Conservation (phyloP, 306 rosid genomes). For the Erythrophleum fordii region DNA sequence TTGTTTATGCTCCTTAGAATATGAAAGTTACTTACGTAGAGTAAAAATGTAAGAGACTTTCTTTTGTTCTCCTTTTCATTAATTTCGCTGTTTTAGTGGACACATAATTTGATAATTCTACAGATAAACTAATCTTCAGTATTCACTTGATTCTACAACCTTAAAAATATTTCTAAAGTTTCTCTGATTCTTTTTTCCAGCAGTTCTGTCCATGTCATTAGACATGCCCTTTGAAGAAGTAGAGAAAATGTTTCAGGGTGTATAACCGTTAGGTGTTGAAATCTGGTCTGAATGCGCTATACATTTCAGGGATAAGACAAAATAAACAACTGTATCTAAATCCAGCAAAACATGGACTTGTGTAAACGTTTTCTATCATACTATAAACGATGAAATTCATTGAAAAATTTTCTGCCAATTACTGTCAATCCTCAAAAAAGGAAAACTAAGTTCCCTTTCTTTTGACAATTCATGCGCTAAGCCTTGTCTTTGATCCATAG, state of each 20-base stretch:
- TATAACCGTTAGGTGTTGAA: background rate
- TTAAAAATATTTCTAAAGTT: slow-evolving; percentile 4
- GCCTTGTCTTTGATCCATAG: no score
- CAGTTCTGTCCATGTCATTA: background rate
- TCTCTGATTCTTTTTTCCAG: background rate
- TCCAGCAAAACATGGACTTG: no score
- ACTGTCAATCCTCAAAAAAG: background rate
- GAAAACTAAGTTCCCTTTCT: no score
- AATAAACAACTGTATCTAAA: background rate
- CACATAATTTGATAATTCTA: background rate
- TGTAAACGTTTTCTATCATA: no score
- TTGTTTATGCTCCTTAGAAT: slow-evolving; percentile 32
- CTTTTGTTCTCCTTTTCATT: slow-evolving; percentile 16
- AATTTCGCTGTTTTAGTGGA: slow-evolving; percentile 13
- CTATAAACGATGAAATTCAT: background rate
- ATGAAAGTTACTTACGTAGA: background rate
- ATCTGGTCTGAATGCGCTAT: no score
- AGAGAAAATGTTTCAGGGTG: background rate
- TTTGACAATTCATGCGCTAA: no score
- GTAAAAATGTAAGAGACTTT: slow-evolving; percentile 13
- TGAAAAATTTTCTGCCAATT: background rate
- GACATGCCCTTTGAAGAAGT: background rate
- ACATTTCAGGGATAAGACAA: background rate
- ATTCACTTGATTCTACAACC: slow-evolving; percentile 2
- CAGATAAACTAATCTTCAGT: slow-evolving; percentile 11